These are phyloP conservation scores for Penicillium sp. DNA, from an alignment of 2,329 filamentous ascomycete species.

Conservation along the genomic window DNA sequence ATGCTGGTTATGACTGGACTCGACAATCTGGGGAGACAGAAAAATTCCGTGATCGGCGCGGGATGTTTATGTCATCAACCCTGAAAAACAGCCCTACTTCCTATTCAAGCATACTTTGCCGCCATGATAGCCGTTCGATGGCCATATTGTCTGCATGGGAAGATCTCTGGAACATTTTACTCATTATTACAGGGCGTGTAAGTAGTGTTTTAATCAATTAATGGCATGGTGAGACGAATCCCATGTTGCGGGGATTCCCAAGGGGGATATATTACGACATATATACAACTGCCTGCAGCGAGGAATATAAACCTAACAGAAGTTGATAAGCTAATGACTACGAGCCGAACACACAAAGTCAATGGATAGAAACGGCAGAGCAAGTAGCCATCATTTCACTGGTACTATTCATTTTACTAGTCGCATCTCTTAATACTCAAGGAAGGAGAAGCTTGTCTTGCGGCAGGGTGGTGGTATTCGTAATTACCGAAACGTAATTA, in stretches of 20 bases:
- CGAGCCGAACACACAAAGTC: too few species aligned
- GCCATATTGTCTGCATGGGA: neutral
- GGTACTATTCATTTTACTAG: too few species aligned
- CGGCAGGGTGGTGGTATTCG: neutral
- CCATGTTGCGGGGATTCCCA: neutral
- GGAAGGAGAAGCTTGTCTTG: neutral
- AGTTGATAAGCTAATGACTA: too few species aligned
- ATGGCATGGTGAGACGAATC: neutral
- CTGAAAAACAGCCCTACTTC: constrained; percentile 31
- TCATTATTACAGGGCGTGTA: neutral
- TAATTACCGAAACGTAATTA: constrained; percentile 2
- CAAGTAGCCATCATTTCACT: too few species aligned
- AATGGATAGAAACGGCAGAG: too few species aligned
- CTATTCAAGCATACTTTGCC: neutral
- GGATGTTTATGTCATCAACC: constrained; percentile 42
- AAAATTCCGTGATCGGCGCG: constrained; percentile 39
- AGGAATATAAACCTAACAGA: too few species aligned
- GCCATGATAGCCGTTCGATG: neutral
- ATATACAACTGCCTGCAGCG: too few species aligned
- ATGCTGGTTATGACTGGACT: constrained; percentile 11
- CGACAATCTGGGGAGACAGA: constrained; percentile 31
- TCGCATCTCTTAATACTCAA: neutral
- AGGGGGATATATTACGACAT: too few species aligned
- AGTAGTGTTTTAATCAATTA: neutral
- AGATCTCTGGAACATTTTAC: neutral